These are phyloP conservation scores for Phaeomoniella chlamydospora DNA, from an alignment of 2,329 filamentous ascomycete genomes.

Conservation along the genomic window DNA sequence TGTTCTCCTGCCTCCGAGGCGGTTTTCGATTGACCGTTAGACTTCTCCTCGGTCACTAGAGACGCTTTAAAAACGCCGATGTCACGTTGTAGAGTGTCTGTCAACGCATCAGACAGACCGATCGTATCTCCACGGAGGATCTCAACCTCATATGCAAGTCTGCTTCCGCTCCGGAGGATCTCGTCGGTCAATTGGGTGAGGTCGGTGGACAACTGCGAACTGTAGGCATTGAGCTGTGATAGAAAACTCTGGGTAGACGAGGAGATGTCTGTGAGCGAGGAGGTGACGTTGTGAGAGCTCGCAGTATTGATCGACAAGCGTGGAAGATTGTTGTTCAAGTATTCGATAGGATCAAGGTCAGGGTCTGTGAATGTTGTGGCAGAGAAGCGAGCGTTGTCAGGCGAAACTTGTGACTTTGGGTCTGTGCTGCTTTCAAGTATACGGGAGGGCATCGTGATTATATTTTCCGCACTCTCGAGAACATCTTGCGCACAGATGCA, in stretches of 20 bases:
- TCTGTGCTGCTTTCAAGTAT: background rate
- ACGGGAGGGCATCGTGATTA: background rate
- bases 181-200: slow-evolving; percentile 89
- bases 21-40: slow-evolving; percentile 3
- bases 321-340: slow-evolving; percentile 68
- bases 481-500: background rate
- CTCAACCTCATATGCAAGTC: slow-evolving; percentile 89
- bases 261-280: slow-evolving; percentile 57
- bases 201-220: slow-evolving; percentile 63
- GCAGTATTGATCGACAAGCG: slow-evolving; percentile 41
- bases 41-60: slow-evolving; percentile 13
- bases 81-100: slow-evolving; percentile 57
- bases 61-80: slow-evolving; percentile 56
- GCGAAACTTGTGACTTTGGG: background rate
- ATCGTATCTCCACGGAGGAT: slow-evolving; percentile 77
- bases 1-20: slow-evolving; percentile 2
- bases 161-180: slow-evolving; percentile 74
- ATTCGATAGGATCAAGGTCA: slow-evolving; percentile 69
- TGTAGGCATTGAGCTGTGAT: slow-evolving; percentile 78
- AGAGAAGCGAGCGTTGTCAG: background rate
- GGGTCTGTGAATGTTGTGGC: slow-evolving; percentile 50
- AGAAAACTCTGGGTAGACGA: slow-evolving; percentile 71
- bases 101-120: slow-evolving; percentile 63
- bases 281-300: slow-evolving; percentile 20
- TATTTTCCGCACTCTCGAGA: background rate